Conservation (phyloP, 2,329 filamentous ascomycete genomes). For the Taxawa tesnikishii region DNA sequence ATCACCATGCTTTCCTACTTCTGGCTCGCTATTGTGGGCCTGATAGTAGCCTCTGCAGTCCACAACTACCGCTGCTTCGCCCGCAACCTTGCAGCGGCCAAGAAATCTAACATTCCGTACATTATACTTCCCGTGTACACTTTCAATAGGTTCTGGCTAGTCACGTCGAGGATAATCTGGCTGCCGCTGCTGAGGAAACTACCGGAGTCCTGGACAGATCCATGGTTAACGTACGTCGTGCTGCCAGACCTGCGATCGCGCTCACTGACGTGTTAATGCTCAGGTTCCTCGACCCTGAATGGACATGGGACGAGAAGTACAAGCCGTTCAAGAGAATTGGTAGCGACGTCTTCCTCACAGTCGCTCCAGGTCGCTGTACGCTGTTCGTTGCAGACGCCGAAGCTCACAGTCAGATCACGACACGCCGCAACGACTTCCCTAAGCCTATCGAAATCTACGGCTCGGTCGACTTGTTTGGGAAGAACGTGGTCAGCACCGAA, state of each 20-base stretch:
- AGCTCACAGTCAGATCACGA: conserved; percentile 52
- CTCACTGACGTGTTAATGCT: neutral
- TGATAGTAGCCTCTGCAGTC: conserved; percentile 21
- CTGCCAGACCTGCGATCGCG: neutral
- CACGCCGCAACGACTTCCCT: conserved; percentile 57
- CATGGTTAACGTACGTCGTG: conserved; percentile 46
- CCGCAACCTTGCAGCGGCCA: conserved; percentile 30
- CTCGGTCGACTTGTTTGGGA: conserved; percentile 53
- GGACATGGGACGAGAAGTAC: conserved; percentile 44
- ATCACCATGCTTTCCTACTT: conserved; percentile 16
- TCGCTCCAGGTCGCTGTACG: conserved; percentile 41
- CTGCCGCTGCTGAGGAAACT: conserved; percentile 43
- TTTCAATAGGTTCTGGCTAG: conserved; percentile 43
- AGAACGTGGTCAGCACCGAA: conserved; percentile 60
- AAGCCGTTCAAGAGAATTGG: conserved; percentile 46
- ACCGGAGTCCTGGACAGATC: conserved; percentile 42
- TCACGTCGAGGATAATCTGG: conserved; percentile 42
- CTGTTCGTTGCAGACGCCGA: conserved; percentile 52
- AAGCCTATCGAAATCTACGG: conserved; percentile 51
- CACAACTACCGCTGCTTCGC: conserved; percentile 23
- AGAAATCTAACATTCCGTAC: conserved; percentile 33
- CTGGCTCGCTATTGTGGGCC: conserved; percentile 15
- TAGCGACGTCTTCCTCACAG: conserved; percentile 51
- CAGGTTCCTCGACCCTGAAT: conserved; percentile 48
- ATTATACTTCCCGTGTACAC: conserved; percentile 30